Evolutionary conservation across 2,329 filamentous ascomycete species (phyloP), one percentile per base, ranked within the genome.

Genomic region (Fusarium subglutinans): DNA sequence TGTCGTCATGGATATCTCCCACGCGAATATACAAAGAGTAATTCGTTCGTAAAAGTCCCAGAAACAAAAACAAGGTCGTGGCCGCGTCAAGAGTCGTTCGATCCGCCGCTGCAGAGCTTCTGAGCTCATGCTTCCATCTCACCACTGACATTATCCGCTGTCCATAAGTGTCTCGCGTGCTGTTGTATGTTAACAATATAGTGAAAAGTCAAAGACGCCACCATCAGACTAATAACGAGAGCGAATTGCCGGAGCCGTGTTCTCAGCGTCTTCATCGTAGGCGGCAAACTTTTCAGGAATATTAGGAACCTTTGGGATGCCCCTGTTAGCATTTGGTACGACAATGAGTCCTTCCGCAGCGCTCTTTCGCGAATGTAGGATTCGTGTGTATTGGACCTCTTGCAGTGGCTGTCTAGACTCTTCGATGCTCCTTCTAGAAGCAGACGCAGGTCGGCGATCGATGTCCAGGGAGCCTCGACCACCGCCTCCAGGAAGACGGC

Each of bases 241-340:
- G 26, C 77, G 78, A 54, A 80, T 65, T 78, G 81, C 80, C 12
- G 81, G 80, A 45, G 70, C 76, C 20, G 70, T 69, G 58, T 82
- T 82, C 77, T 83, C 82, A 35, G 78, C 63, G 60, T 83, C 81
- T 72, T 82, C 76, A 28, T 80, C 78, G 63, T 79, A 79, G 15
- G 78, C 77, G 60, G 67, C 67, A 54, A 84, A 87, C 72, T 85
- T 83, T 62, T 81, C 79, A 18, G 87, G 84, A 37, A 87, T 85
- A 40, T 79, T 79, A 30, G 86, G 84, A 50, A 87, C 83, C 35
- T 76, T 80, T 7, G 86, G 85, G 51, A 87, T 85, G 22, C 86
- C 86, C 41, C 83, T 81, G 72, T 88, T 87, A 53, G 78, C 81
- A 73, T 87, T 84, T 11, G 86, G 83, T 38, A 86, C 80, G 38